Evolutionary conservation across 1,284 basidiomycete species (phyloP).

Genomic region (Phlebopus sp.): DNA sequence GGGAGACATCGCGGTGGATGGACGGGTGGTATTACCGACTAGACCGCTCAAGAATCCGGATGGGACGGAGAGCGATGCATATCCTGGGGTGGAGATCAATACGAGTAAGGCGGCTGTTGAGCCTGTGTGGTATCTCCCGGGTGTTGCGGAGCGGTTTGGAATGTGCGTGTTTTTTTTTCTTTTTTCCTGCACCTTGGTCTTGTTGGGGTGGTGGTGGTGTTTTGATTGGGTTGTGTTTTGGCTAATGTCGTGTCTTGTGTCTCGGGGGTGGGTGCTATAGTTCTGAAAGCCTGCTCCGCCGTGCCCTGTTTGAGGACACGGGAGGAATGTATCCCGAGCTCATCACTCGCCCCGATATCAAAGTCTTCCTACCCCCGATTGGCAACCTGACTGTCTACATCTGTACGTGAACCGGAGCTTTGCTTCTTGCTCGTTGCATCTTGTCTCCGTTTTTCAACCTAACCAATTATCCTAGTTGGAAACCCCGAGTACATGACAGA

Average conservation of each 20-base stretch:
- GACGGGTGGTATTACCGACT: slow-evolving; percentile 76
- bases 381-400: slow-evolving; percentile 93
- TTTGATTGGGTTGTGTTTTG: background rate
- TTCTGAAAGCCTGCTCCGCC: slow-evolving; percentile 80
- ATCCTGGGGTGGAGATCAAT: slow-evolving; percentile 84
- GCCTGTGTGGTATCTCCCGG: slow-evolving; percentile 94
- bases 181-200: background rate
- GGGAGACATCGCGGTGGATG: slow-evolving; percentile 79
- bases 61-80: slow-evolving; percentile 52
- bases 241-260: background rate
- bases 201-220: too few species aligned
- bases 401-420: slow-evolving; percentile 46
- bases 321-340: slow-evolving; percentile 97
- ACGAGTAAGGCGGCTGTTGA: slow-evolving; percentile 89
- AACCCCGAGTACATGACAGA: slow-evolving; percentile 78
- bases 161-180: slow-evolving; percentile 55
- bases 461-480: slow-evolving; percentile 55
- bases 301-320: slow-evolving; percentile 92
- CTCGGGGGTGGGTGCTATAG: slow-evolving; percentile 36
- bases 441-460: background rate
- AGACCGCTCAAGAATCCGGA: slow-evolving; percentile 60
- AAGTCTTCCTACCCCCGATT: slow-evolving; percentile 94
- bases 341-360: slow-evolving; percentile 92
- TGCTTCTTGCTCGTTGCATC: background rate
- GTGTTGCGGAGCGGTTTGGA: slow-evolving; percentile 86